These are phyloP conservation scores for Aphanomyces astaci DNA, from an alignment of 352 stramenopile species.

Conservation along the genomic window DNA sequence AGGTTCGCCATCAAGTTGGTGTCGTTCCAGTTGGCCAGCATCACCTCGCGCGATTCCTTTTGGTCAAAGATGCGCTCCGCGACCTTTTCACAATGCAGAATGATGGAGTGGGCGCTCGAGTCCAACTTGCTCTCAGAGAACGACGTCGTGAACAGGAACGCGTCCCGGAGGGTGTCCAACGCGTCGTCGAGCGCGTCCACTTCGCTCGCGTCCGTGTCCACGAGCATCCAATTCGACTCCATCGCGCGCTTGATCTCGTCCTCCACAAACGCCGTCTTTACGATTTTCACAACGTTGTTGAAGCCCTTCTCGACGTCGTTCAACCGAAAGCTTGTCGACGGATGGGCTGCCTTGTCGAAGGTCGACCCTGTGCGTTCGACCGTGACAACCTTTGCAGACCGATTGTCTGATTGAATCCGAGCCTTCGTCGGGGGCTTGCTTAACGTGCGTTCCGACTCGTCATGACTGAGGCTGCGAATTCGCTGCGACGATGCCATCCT, in stretches of 20 bases:
- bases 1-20: slow-evolving; percentile 69
- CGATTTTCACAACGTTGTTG: slow-evolving; percentile 21
- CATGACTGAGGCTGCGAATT: neutral
- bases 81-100: slow-evolving; percentile 47
- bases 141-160: slow-evolving; percentile 53
- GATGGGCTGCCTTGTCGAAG: neutral
- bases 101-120: slow-evolving; percentile 45
- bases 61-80: slow-evolving; percentile 61
- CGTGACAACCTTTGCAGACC: neutral
- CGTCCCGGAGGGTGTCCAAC: slow-evolving; percentile 41
- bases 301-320: slow-evolving; percentile 18
- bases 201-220: slow-evolving; percentile 73
- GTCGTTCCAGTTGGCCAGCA: slow-evolving; percentile 59
- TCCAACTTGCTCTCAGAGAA: slow-evolving; percentile 60
- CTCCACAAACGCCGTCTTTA: slow-evolving; percentile 18
- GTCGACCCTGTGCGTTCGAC: neutral
- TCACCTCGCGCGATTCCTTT: slow-evolving; percentile 68
- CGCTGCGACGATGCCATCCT: neutral
- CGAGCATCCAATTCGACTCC: slow-evolving; percentile 49
- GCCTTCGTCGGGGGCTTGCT: slow-evolving; percentile 5
- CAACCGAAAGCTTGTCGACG: slow-evolving; percentile 6
- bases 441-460: neutral
- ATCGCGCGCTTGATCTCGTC: neutral
- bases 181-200: slow-evolving; percentile 57
- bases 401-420: neutral